Percentiles rank a stretch among this genome's conserved stretches.
Evolutionary conservation across 2,329 filamentous ascomycete genomes (phyloP).

Genomic region (Thelonectria olida): DNA sequence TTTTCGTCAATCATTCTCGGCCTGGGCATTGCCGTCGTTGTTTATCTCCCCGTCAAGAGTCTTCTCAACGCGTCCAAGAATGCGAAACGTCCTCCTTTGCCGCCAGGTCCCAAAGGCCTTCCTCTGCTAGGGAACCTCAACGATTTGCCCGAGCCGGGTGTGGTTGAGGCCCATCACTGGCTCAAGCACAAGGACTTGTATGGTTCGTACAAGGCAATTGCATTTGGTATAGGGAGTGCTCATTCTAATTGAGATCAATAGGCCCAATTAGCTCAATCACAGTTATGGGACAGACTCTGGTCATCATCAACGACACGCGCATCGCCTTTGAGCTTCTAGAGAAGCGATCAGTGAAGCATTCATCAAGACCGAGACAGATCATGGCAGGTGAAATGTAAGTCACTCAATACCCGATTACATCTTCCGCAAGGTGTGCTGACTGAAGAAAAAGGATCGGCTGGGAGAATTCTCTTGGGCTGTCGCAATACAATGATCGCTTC

Average conservation of each 20-base stretch:
- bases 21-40: neutral
- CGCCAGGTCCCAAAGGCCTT: constrained; percentile 28
- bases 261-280: constrained; percentile 57
- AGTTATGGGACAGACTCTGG: constrained; percentile 50
- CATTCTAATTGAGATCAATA: neutral
- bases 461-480: constrained; percentile 46
- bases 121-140: constrained; percentile 27
- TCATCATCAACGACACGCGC: constrained; percentile 51
- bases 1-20: neutral
- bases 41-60: neutral
- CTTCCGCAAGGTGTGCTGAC: neutral
- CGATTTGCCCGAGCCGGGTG: constrained; percentile 19
- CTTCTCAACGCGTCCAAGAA: neutral
- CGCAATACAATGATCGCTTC: constrained; percentile 48
- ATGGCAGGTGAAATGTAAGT: constrained; percentile 29
- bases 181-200: constrained; percentile 29
- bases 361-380: constrained; percentile 23
- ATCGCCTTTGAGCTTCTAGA: constrained; percentile 50
- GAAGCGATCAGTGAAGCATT: constrained; percentile 24
- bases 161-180: constrained; percentile 29
- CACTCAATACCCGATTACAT: too few relatives aligned
- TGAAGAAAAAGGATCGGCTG: constrained; percentile 20
- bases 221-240: neutral
- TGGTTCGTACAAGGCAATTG: neutral
- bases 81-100: neutral